Evolutionary conservation across 2,329 filamentous ascomycete species (phyloP).

Genomic region (Botryotinia narcissicola): DNA sequence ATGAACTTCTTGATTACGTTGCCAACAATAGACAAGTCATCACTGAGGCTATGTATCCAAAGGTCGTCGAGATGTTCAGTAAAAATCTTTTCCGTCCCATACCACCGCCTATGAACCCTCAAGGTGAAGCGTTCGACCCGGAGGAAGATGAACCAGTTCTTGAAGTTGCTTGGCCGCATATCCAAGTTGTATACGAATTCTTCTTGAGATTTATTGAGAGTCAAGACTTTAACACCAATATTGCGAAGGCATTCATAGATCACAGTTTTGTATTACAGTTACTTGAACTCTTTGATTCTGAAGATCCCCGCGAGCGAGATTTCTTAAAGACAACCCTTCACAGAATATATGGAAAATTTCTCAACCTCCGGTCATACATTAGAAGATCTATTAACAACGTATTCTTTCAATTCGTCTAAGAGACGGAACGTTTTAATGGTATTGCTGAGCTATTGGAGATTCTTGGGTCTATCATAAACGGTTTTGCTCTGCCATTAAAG

Average conservation of each 20-base stretch:
- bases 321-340: slow-evolving; percentile 98
- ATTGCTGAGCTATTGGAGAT: slow-evolving; percentile 97
- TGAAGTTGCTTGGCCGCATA: slow-evolving; percentile 98
- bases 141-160: slow-evolving; percentile 98
- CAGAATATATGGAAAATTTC: slow-evolving; percentile 97
- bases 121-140: slow-evolving; percentile 96
- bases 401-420: slow-evolving; percentile 99
- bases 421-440: slow-evolving; percentile 97
- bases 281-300: slow-evolving; percentile 96
- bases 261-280: slow-evolving; percentile 96
- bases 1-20: slow-evolving; percentile 96
- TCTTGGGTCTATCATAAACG: slow-evolving; percentile 97
- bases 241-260: slow-evolving; percentile 97
- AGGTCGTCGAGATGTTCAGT: slow-evolving; percentile 98
- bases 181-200: slow-evolving; percentile 99
- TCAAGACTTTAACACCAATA: slow-evolving; percentile 99
- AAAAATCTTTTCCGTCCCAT: slow-evolving; percentile 98
- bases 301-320: slow-evolving; percentile 93
- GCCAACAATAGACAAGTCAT: slow-evolving; percentile 98
- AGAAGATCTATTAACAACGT: slow-evolving; percentile 99
- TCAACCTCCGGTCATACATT: slow-evolving; percentile 96
- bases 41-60: slow-evolving; percentile 97
- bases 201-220: slow-evolving; percentile 98
- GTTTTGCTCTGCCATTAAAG: slow-evolving; percentile 92
- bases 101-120: slow-evolving; percentile 93